phyloP scores from a whole-genome alignment of 768 basidiomycete genomes.

The Lactarius quietus region DNA sequence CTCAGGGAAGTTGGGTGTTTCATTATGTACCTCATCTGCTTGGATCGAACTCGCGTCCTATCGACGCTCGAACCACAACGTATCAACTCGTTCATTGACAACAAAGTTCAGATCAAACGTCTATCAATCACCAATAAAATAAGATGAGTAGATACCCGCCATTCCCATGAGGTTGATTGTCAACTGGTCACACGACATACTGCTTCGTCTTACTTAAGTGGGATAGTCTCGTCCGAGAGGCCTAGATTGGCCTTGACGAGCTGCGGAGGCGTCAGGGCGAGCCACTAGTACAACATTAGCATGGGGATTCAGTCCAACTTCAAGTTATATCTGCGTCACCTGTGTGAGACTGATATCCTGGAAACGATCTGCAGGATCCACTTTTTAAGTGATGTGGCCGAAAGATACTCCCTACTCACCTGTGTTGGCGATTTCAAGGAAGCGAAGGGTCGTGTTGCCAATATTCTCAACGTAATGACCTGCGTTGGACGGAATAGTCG shows the following conservation, averaged over 20 bases:
- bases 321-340: slow-evolving; percentile 19
- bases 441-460: slow-evolving; percentile 38
- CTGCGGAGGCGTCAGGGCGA: slow-evolving; percentile 33
- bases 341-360: slow-evolving; percentile 34
- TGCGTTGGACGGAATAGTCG: slow-evolving; percentile 3
- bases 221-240: slow-evolving; percentile 48
- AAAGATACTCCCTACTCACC: slow-evolving; percentile 22
- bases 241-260: slow-evolving; percentile 62
- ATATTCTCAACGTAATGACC: slow-evolving; percentile 45
- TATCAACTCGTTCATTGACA: background rate
- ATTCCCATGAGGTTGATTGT: background rate
- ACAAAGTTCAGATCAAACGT: too few species aligned
- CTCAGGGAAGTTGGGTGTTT: background rate
- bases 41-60: background rate
- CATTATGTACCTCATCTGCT: too few species aligned
- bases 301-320: too few species aligned
- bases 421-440: slow-evolving; percentile 41
- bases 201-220: slow-evolving; percentile 39
- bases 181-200: background rate
- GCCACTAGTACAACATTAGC: slow-evolving; percentile 21
- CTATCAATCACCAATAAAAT: background rate
- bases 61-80: background rate
- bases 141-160: background rate
- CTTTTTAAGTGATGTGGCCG: background rate
- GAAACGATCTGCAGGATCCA: slow-evolving; percentile 28